Conservation (phyloP, 805 yeast genomes). For the Spathaspora boniae region DNA sequence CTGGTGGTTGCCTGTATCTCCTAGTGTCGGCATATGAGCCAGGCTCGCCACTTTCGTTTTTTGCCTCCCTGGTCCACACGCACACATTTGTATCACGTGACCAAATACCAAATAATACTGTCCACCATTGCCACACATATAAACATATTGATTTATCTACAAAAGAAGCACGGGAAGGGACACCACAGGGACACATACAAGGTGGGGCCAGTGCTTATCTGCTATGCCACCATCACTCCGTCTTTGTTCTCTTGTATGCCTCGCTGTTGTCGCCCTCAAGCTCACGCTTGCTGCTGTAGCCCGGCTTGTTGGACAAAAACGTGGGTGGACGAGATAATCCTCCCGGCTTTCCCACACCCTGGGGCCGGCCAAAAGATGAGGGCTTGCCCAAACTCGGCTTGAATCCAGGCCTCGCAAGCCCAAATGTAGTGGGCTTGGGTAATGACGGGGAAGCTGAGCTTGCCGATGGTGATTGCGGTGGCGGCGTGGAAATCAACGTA, state of each 20-base stretch:
- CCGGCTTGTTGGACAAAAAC: conserved; percentile 33
- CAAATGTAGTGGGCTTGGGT: conserved; percentile 24
- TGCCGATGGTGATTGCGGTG: conserved; percentile 8
- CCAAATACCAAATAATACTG: no score
- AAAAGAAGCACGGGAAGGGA: no score
- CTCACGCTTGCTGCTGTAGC: conserved; percentile 11
- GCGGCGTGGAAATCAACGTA: no score
- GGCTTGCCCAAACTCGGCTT: conserved; percentile 23
- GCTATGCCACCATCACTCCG: conserved; percentile 7
- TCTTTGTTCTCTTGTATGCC: conserved; percentile 6
- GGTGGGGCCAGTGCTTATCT: no score
- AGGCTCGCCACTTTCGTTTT: no score
- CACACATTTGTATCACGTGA: no score
- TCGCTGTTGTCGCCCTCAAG: conserved; percentile 8
- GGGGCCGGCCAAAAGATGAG: conserved; percentile 21
- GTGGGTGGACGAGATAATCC: conserved; percentile 33
- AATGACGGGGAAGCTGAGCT: conserved; percentile 9
- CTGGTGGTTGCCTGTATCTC: no score
- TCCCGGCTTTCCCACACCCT: conserved; percentile 28
- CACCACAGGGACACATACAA: no score
- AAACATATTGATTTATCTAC: no score
- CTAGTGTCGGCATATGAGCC: no score
- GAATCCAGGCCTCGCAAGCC: conserved; percentile 24
- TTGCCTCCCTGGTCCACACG: no score
- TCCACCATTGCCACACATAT: no score